Evolutionary conservation across 768 basidiomycete species (phyloP).

Genomic region (Kwoniella sp.): DNA sequence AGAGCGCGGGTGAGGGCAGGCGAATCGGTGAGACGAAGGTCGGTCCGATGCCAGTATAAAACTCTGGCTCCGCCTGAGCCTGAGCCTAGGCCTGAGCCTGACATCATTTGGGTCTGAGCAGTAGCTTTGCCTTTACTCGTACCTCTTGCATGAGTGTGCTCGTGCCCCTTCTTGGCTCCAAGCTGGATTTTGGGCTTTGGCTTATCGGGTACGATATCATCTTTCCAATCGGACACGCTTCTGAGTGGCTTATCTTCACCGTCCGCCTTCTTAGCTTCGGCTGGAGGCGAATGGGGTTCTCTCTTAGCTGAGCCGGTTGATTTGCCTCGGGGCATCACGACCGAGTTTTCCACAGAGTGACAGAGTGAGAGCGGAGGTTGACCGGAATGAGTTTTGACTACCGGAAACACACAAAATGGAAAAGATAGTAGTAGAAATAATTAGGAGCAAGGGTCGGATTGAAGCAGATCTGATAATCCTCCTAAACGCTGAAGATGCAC

Average conservation of each 20-base stretch:
- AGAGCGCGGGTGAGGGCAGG: slow-evolving; percentile 48
- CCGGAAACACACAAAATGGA: too few species aligned
- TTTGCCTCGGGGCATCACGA: not conserved
- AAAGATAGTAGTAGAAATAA: too few species aligned
- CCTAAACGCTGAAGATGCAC: too few species aligned
- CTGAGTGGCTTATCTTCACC: not conserved
- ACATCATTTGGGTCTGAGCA: not conserved
- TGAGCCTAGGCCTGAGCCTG: not conserved
- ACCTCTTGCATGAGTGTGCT: not conserved
- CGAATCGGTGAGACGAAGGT: slow-evolving; percentile 55
- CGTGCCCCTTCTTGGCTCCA: too few species aligned
- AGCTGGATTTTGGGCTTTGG: too few species aligned
- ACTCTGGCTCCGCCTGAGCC: slow-evolving; percentile 30
- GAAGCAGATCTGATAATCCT: too few species aligned
- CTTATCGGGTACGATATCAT: not conserved
- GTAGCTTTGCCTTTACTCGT: not conserved
- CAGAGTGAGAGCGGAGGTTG: too few species aligned
- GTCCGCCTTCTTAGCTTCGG: not conserved
- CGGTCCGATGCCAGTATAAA: slow-evolving; percentile 57
- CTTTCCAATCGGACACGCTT: not conserved
- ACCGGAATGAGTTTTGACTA: too few species aligned
- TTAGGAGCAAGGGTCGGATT: too few species aligned
- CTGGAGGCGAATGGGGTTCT: not conserved
- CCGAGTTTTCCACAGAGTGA: too few species aligned
- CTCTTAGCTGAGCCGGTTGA: not conserved